Evolutionary conservation across 1,139 yeast genomes (phyloP).

Genomic region (Meyerozyma sp.): DNA sequence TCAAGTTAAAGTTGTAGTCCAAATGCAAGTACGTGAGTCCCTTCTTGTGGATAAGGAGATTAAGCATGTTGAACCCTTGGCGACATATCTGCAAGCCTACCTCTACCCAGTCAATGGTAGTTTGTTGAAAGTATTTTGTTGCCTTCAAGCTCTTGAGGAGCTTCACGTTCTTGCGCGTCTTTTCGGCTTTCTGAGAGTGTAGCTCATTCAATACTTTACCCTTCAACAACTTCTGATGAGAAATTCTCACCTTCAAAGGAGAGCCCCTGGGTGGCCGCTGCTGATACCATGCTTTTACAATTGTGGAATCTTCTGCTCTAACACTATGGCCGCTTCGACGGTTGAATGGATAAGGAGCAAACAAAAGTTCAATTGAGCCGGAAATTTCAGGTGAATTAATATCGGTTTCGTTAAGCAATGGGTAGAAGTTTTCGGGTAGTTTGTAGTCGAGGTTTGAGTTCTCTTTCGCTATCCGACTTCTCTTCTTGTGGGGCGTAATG

Average conservation of each 20-base stretch:
- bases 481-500: conserved; percentile 34
- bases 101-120: conserved; percentile 96
- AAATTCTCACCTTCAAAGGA: conserved; percentile 74
- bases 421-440: conserved; percentile 34
- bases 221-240: conserved; percentile 83
- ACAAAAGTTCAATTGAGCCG: conserved; percentile 57
- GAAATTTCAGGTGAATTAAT: conserved; percentile 21
- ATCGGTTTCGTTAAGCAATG: conserved; percentile 32
- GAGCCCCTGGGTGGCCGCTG: conserved; percentile 57
- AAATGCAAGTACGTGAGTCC: conserved; percentile 90
- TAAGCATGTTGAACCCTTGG: conserved; percentile 93
- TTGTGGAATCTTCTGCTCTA: conserved; percentile 86
- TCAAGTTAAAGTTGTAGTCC: conserved; percentile 91
- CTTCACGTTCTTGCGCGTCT: conserved; percentile 44
- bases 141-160: conserved; percentile 63
- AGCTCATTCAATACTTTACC: conserved; percentile 68
- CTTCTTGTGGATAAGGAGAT: conserved; percentile 80
- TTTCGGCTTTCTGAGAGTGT: conserved; percentile 31
- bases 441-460: conserved; percentile 31
- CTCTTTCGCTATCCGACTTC: conserved; percentile 14
- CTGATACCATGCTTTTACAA: conserved; percentile 77
- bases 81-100: conserved; percentile 91
- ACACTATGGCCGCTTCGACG: conserved; percentile 64
- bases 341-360: conserved; percentile 86
- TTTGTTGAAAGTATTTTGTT: conserved; percentile 87